Conservation (phyloP, 352 stramenopile species). For the Pythium insidiosum region DNA sequence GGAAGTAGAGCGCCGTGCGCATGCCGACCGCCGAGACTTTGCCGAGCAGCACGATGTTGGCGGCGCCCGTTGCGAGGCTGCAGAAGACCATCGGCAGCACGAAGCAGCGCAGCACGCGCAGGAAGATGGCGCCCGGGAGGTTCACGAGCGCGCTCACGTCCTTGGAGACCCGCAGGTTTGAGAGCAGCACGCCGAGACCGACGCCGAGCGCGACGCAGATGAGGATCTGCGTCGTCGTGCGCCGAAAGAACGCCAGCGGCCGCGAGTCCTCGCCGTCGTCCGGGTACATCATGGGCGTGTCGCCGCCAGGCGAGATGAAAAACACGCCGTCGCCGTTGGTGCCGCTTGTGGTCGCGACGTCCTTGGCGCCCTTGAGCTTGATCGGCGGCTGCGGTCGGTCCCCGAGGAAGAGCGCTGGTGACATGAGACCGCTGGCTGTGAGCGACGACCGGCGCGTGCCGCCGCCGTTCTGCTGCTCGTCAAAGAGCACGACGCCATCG, state of each 20-base stretch:
- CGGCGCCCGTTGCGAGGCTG: slow-evolving; percentile 45
- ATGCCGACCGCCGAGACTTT: slow-evolving; percentile 54
- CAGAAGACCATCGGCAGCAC: slow-evolving; percentile 66
- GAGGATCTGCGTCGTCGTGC: slow-evolving; percentile 32
- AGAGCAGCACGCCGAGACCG: slow-evolving; percentile 21
- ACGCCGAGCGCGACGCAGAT: slow-evolving; percentile 26
- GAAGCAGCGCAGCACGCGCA: slow-evolving; percentile 41
- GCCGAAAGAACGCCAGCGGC: background rate
- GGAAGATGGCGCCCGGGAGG: slow-evolving; percentile 32
- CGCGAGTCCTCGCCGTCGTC: background rate
- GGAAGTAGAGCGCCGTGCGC: slow-evolving; percentile 42
- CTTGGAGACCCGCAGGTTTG: slow-evolving; percentile 20
- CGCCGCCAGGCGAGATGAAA: no score
- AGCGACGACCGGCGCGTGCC: no score
- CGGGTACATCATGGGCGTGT: background rate
- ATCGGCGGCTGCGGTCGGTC: no score
- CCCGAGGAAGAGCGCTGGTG: no score
- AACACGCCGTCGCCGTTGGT: no score
- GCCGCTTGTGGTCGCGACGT: no score
- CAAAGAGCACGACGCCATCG: no score
- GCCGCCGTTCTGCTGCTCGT: no score
- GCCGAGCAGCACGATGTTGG: slow-evolving; percentile 54
- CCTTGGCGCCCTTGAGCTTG: no score
- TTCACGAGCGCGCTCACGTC: slow-evolving; percentile 28
- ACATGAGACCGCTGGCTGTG: no score